A percentile compares a stretch with the other conserved stretches of the same genome.
Conservation (phyloP, 2,329 filamentous ascomycete species). For the Stemphylium beticola region DNA sequence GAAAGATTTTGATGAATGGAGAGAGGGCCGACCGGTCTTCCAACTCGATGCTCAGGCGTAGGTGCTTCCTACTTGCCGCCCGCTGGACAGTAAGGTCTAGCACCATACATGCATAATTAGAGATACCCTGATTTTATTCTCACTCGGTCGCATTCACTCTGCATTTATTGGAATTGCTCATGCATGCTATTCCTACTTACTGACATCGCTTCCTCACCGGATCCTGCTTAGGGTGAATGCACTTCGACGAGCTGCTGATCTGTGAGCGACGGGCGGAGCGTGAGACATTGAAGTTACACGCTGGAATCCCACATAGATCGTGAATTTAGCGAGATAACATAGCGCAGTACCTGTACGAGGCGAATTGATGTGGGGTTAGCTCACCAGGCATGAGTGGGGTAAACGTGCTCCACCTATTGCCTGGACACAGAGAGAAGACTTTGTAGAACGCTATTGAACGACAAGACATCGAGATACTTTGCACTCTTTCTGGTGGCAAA, state of each 20-base stretch:
- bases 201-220: neutral
- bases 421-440: no score
- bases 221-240: neutral
- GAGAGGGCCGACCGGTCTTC: slow-evolving; percentile 39
- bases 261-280: no score
- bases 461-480: no score
- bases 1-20: slow-evolving; percentile 49
- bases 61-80: neutral
- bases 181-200: neutral
- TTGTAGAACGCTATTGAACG: no score
- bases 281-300: no score
- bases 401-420: neutral
- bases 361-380: neutral
- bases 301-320: no score
- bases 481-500: neutral
- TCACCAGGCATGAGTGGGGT: neutral
- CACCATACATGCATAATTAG: neutral
- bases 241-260: no score
- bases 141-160: neutral
- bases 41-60: slow-evolving; percentile 21
- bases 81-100: neutral
- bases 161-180: neutral
- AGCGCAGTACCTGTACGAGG: neutral
- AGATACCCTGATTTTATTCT: neutral
- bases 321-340: no score